phyloP scores from a whole-genome alignment of 2,329 filamentous ascomycete genomes.

The Aspergillus udagawae region DNA sequence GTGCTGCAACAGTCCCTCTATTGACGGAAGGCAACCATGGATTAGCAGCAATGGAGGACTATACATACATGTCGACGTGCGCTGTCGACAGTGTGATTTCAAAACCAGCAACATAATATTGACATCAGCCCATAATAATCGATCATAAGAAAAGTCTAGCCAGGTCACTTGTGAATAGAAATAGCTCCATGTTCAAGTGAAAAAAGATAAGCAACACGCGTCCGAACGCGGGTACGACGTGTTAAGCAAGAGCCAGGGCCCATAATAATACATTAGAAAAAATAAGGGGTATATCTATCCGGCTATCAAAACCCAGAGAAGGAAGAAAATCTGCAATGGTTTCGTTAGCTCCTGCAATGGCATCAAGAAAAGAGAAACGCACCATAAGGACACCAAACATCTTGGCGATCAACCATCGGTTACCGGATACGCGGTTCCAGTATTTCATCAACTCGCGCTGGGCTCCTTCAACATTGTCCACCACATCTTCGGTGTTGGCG shows the following conservation, averaged over 20 bases:
- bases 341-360: background rate
- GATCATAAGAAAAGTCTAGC: conserved; percentile 22
- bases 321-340: conserved; percentile 64
- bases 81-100: background rate
- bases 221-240: conserved; percentile 8
- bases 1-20: background rate
- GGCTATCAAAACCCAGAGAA: conserved; percentile 66
- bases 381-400: conserved; percentile 79
- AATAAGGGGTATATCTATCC: conserved; percentile 23
- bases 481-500: conserved; percentile 94
- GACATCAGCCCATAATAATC: background rate
- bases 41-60: too few species aligned
- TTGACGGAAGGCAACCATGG: background rate
- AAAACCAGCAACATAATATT: background rate
- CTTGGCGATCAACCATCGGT: conserved; percentile 89
- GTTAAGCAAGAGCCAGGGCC: conserved; percentile 7
- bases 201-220: conserved; percentile 18
- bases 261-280: conserved; percentile 32
- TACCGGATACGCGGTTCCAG: conserved; percentile 89
- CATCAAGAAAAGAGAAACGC: conserved; percentile 12
- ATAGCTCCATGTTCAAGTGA: conserved; percentile 6
- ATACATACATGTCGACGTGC: background rate
- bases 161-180: conserved; percentile 15
- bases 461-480: conserved; percentile 96
- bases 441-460: conserved; percentile 95